Percentiles rank a stretch among this genome's conserved stretches.
These are phyloP conservation scores for Plasmodium malariae DNA, from an alignment of 169 alveolate genomes.

Conservation along the genomic window DNA sequence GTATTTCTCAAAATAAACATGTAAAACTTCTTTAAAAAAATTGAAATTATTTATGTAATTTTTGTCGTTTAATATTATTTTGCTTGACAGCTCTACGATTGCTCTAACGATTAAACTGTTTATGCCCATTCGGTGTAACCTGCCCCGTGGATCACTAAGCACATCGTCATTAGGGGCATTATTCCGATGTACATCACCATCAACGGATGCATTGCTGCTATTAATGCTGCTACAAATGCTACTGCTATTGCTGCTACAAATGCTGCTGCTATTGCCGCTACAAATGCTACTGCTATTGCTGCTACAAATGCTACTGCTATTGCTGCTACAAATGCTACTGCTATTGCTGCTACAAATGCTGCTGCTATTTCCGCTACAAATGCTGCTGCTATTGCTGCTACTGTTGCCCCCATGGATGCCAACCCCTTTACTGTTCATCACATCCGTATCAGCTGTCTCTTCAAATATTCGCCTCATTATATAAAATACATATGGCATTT, in stretches of 20 bases:
- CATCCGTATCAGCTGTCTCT: not conserved
- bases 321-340: not conserved
- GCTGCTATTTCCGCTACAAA: too few relatives aligned
- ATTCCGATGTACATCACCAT: too few relatives aligned
- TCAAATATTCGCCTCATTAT: constrained; percentile 30
- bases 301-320: not conserved
- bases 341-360: too few relatives aligned
- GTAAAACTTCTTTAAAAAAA: constrained; percentile 41
- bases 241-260: too few relatives aligned
- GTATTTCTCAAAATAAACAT: constrained; percentile 20
- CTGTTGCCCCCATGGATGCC: too few relatives aligned
- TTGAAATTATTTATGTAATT: constrained; percentile 13
- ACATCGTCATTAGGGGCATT: not conserved
- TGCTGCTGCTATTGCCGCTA: too few relatives aligned
- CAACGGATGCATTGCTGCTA: too few relatives aligned
- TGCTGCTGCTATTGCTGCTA: too few relatives aligned
- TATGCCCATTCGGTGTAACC: not conserved
- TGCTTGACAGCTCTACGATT: constrained; percentile 7
- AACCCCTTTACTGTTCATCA: too few relatives aligned
- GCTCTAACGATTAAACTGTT: not conserved
- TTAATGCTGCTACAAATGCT: too few relatives aligned
- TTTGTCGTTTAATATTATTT: constrained; percentile 5
- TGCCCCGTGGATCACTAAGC: not conserved
- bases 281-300: not conserved
- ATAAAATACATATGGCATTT: constrained; percentile 9